phyloP scores from a whole-genome alignment of 371 early-diverging fungal genomes.

The Sporodiniella umbellata region DNA sequence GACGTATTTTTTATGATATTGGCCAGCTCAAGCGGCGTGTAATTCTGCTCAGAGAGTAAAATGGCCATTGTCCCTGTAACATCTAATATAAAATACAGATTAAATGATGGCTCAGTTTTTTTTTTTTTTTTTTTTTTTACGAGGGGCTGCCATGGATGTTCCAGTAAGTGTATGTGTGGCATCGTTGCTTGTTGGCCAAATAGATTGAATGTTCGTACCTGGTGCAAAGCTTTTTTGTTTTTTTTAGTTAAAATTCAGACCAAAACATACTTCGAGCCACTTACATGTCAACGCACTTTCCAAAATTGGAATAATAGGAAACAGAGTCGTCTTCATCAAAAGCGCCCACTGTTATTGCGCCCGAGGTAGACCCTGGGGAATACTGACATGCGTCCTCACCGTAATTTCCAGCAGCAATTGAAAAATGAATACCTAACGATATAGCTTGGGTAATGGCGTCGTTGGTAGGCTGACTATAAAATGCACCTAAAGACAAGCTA shows the following conservation, averaged over 20 bases:
- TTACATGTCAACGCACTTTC: slow-evolving; percentile 77
- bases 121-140: slow-evolving; percentile 24
- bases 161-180: slow-evolving; percentile 53
- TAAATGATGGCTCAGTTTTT: neutral
- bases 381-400: slow-evolving; percentile 78
- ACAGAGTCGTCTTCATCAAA: slow-evolving; percentile 69
- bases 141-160: slow-evolving; percentile 80
- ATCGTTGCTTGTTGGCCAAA: slow-evolving; percentile 35
- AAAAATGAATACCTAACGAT: slow-evolving; percentile 51
- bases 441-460: slow-evolving; percentile 53
- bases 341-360: slow-evolving; percentile 89
- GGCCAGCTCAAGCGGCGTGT: slow-evolving; percentile 30
- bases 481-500: slow-evolving; percentile 57
- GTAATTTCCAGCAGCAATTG: slow-evolving; percentile 61
- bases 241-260: too few species aligned
- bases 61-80: slow-evolving; percentile 47
- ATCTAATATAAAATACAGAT: neutral
- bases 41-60: slow-evolving; percentile 28
- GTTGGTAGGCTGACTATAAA: slow-evolving; percentile 55
- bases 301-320: slow-evolving; percentile 75
- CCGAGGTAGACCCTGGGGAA: slow-evolving; percentile 79
- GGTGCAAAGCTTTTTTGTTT: slow-evolving; percentile 62
- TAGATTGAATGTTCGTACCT: slow-evolving; percentile 78
- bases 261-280: too few species aligned
- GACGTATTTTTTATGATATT: slow-evolving; percentile 24